A percentile compares a stretch with the other conserved stretches of the same genome.
These are phyloP conservation scores for Pontederia paniculata DNA, from an alignment of 176 grass and related monocot species.

Conservation along the genomic window DNA sequence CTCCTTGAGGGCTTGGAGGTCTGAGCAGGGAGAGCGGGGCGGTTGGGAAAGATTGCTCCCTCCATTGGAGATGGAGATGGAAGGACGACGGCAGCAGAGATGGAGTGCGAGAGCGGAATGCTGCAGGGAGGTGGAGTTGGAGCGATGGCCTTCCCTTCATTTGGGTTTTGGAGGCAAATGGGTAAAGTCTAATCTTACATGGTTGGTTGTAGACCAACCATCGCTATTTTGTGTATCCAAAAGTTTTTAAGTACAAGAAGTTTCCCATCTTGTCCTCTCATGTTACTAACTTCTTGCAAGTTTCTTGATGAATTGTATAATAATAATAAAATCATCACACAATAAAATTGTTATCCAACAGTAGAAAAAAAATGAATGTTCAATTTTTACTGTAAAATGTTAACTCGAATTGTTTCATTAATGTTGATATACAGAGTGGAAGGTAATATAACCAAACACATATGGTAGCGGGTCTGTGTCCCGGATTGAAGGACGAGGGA, in stretches of 20 bases:
- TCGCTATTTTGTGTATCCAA: too few relatives aligned
- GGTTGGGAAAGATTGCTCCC: conserved; percentile 39
- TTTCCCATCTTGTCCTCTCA: not conserved
- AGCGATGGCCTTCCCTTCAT: not conserved
- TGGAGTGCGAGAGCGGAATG: not conserved
- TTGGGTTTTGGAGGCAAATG: not conserved
- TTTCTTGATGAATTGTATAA: too few relatives aligned
- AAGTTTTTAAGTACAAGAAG: not conserved
- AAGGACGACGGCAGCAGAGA: not conserved
- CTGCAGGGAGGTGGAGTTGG: not conserved
- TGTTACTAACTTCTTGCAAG: too few relatives aligned
- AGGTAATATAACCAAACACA: too few relatives aligned
- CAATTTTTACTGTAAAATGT: too few relatives aligned
- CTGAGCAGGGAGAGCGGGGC: conserved; percentile 38
- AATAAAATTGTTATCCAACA: too few relatives aligned
- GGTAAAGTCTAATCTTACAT: not conserved
- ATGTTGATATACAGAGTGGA: too few relatives aligned
- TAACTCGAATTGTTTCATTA: too few relatives aligned
- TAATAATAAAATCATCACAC: too few relatives aligned
- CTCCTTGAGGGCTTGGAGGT: conserved; percentile 8
- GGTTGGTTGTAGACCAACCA: not conserved
- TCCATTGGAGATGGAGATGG: conserved; percentile 39
- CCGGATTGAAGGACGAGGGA: too few relatives aligned
- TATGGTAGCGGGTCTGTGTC: too few relatives aligned
- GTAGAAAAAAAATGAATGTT: too few relatives aligned